These are phyloP conservation scores for Melampsora americana DNA, from an alignment of 1,284 basidiomycete species.

Conservation along the genomic window DNA sequence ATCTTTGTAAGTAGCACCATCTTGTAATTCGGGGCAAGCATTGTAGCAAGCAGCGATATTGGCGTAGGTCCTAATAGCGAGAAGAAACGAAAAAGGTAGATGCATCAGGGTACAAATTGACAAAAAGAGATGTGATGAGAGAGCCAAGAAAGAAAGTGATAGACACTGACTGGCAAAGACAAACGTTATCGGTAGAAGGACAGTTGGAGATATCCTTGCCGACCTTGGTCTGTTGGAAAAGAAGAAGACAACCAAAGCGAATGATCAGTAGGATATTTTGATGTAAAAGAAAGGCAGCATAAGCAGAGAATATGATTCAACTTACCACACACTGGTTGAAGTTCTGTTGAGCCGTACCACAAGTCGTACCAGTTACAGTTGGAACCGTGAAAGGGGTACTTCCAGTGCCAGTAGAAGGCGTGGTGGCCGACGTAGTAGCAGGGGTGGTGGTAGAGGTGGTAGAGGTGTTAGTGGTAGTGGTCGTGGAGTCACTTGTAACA, in stretches of 20 bases:
- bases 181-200: conserved; percentile 12
- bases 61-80: conserved; percentile 32
- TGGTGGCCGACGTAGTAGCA: background rate
- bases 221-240: conserved; percentile 21
- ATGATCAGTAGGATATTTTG: background rate
- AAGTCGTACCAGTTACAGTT: conserved; percentile 23
- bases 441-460: conserved; percentile 1
- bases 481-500: background rate
- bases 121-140: background rate
- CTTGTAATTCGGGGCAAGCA: conserved; percentile 23
- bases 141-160: background rate
- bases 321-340: conserved; percentile 40
- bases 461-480: background rate
- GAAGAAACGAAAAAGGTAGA: background rate
- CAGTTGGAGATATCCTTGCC: conserved; percentile 32
- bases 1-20: conserved; percentile 22
- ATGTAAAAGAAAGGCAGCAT: background rate
- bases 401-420: conserved; percentile 4
- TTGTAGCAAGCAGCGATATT: conserved; percentile 41
- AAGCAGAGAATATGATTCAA: background rate
- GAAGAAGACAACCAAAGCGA: background rate
- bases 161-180: conserved; percentile 30
- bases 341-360: conserved; percentile 34
- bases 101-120: background rate
- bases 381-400: conserved; percentile 16